phyloP scores from a whole-genome alignment of 2,329 filamentous ascomycete species.

The Verticillium alfalfae region DNA sequence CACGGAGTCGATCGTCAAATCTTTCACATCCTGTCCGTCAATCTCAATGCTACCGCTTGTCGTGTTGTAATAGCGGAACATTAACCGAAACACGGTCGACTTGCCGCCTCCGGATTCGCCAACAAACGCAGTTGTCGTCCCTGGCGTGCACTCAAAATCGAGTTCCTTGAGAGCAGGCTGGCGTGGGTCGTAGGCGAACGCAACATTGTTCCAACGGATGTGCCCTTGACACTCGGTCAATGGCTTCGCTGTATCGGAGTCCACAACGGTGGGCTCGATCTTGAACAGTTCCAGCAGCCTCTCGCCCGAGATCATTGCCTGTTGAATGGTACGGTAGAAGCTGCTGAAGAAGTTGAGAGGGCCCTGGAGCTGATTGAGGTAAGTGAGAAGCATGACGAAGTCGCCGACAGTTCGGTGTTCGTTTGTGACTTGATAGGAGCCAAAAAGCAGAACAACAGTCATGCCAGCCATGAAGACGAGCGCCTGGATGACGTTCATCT shows the following conservation, averaged over 20 bases:
- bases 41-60: constrained; percentile 74
- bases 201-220: constrained; percentile 81
- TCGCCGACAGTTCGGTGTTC: constrained; percentile 61
- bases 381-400: constrained; percentile 69
- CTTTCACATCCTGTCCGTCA: constrained; percentile 77
- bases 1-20: constrained; percentile 89
- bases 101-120: constrained; percentile 97
- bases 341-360: constrained; percentile 87
- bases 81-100: constrained; percentile 89
- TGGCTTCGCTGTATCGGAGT: constrained; percentile 59
- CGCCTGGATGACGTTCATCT: constrained; percentile 78
- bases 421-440: constrained; percentile 69
- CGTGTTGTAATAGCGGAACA: constrained; percentile 95
- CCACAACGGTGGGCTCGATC: constrained; percentile 86
- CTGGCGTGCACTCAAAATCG: constrained; percentile 78
- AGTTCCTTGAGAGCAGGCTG: constrained; percentile 81
- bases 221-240: constrained; percentile 70
- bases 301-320: constrained; percentile 95
- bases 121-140: constrained; percentile 91
- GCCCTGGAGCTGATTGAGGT: constrained; percentile 73
- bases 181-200: constrained; percentile 83
- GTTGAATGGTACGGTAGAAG: constrained; percentile 94
- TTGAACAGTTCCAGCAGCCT: constrained; percentile 94
- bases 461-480: constrained; percentile 75
- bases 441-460: constrained; percentile 65